A percentile compares a stretch with the other conserved stretches of the same genome.
phyloP scores from a whole-genome alignment of 768 basidiomycete genomes.

The Suillus plorans region DNA sequence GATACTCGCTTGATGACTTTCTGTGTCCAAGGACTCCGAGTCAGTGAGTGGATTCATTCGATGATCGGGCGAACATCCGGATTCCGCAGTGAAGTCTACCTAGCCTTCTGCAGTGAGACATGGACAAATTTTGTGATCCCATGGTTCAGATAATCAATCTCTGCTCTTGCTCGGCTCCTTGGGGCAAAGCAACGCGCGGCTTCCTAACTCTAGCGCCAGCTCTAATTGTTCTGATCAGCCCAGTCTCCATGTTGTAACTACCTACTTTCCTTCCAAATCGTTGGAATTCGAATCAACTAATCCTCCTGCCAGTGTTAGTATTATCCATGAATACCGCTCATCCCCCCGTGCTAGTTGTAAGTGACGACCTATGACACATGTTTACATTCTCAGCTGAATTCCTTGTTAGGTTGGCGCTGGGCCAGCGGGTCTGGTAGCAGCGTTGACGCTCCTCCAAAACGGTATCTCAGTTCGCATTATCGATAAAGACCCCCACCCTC shows the following conservation, averaged over 20 bases:
- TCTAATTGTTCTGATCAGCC: too few relatives aligned
- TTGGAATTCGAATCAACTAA: too few relatives aligned
- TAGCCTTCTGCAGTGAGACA: too few relatives aligned
- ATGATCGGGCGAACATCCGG: neutral
- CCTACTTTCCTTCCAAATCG: too few relatives aligned
- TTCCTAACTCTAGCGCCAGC: too few relatives aligned
- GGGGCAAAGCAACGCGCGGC: neutral
- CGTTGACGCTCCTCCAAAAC: slow-evolving; percentile 14
- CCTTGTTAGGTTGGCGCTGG: slow-evolving; percentile 10
- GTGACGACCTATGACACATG: neutral
- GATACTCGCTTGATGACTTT: too few relatives aligned
- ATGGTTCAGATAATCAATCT: too few relatives aligned
- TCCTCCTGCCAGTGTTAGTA: neutral
- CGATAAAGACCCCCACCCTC: slow-evolving; percentile 20
- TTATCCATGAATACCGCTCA: neutral
- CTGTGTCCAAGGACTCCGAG: neutral
- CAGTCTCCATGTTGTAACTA: too few relatives aligned
- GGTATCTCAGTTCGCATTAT: slow-evolving; percentile 14
- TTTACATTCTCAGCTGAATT: neutral
- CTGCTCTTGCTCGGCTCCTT: too few relatives aligned
- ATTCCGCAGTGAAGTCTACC: too few relatives aligned
- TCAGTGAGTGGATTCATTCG: neutral
- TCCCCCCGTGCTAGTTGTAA: slow-evolving; percentile 7
- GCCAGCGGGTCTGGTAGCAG: slow-evolving; percentile 11
- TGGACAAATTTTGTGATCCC: too few relatives aligned